Conservation (phyloP, 169 alveolate species). For the Amoebophrya sp. region DNA sequence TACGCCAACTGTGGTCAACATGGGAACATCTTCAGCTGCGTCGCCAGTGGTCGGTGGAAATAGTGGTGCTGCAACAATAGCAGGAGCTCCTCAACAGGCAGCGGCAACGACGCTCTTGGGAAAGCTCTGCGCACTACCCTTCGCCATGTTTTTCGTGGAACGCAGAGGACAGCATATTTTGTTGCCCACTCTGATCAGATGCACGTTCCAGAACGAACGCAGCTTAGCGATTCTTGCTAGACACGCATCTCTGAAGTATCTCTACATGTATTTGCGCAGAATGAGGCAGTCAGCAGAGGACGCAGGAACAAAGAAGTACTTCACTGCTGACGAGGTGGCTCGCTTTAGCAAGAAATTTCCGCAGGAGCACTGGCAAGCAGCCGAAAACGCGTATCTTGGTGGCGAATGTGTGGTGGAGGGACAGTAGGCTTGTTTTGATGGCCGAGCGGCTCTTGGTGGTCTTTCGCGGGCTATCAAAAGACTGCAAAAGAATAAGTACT, state of each 20-base stretch:
- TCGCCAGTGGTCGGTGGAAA: not conserved
- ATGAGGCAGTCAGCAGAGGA: too few relatives aligned
- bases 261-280: not conserved
- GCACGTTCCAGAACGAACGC: not conserved
- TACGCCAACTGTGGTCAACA: too few relatives aligned
- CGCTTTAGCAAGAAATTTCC: not conserved
- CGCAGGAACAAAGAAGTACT: not conserved
- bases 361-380: not conserved
- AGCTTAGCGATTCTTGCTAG: not conserved
- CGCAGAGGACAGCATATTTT: not conserved
- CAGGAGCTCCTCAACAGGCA: not conserved
- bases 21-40: not conserved
- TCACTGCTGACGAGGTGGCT: not conserved
- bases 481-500: too few relatives aligned
- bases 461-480: too few relatives aligned
- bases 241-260: not conserved
- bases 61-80: not conserved
- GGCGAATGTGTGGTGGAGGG: too few relatives aligned
- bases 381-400: not conserved
- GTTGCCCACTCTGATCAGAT: not conserved
- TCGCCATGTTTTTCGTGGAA: not conserved
- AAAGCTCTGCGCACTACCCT: not conserved
- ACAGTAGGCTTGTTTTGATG: too few relatives aligned
- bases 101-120: not conserved
- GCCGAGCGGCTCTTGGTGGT: too few relatives aligned